These are phyloP conservation scores for Meyerozyma elateridarum DNA, from an alignment of 1,139 yeast genomes.

Conservation along the genomic window DNA sequence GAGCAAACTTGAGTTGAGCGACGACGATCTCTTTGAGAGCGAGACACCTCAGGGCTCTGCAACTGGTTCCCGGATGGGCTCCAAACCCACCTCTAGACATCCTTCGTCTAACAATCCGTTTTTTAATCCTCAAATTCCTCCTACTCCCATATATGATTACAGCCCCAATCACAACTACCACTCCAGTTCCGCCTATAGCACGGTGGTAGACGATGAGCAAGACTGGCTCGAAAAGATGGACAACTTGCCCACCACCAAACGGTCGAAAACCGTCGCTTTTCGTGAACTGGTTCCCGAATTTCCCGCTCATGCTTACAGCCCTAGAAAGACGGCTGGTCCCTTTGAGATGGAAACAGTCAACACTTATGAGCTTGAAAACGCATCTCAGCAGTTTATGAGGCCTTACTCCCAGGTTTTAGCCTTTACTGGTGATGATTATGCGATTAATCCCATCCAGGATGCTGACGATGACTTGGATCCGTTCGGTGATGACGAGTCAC, in stretches of 20 bases:
- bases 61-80: slow-evolving; percentile 2
- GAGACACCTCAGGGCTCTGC: slow-evolving; percentile 1
- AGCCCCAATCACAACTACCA: slow-evolving; percentile 1
- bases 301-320: slow-evolving; percentile 29
- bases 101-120: slow-evolving; percentile 2
- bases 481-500: slow-evolving; percentile 44
- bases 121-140: slow-evolving; percentile 1
- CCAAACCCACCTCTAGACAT: not conserved
- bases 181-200: slow-evolving; percentile 2
- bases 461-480: slow-evolving; percentile 40
- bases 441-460: slow-evolving; percentile 39
- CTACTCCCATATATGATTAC: slow-evolving; percentile 2
- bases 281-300: slow-evolving; percentile 33
- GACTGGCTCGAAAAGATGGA: slow-evolving; percentile 3
- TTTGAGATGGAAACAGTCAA: slow-evolving; percentile 22
- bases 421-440: slow-evolving; percentile 38
- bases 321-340: slow-evolving; percentile 21
- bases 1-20: slow-evolving; percentile 2
- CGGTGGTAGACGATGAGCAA: slow-evolving; percentile 3
- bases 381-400: slow-evolving; percentile 14
- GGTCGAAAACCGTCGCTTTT: slow-evolving; percentile 31
- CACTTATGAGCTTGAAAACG: slow-evolving; percentile 17
- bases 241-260: not conserved
- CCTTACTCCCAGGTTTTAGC: slow-evolving; percentile 22
- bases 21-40: slow-evolving; percentile 2